Evolutionary conservation across 2,329 filamentous ascomycete species (phyloP).

Genomic region (Endocalyx cinctus): DNA sequence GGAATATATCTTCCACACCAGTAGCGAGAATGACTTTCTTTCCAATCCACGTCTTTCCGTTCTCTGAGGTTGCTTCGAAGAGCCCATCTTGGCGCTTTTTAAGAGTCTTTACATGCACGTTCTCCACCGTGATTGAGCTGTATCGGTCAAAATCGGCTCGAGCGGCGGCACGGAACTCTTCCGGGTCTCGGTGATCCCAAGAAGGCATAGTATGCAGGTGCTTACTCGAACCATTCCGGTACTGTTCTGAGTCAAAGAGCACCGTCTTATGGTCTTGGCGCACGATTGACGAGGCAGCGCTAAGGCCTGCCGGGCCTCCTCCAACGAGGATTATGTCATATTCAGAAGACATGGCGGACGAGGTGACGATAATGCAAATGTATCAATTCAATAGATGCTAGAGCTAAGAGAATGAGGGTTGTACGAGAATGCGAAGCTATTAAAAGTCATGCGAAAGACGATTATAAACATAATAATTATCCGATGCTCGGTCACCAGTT

Average conservation of each 20-base stretch:
- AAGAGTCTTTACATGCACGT: slow-evolving; percentile 4
- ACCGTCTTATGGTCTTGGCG: slow-evolving; percentile 9
- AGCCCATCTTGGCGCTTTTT: slow-evolving; percentile 6
- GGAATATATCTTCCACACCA: slow-evolving; percentile 11
- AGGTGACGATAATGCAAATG: too few relatives aligned
- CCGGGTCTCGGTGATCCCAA: slow-evolving; percentile 14
- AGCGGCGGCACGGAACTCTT: slow-evolving; percentile 12
- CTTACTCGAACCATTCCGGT: slow-evolving; percentile 6
- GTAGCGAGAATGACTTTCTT: slow-evolving; percentile 11
- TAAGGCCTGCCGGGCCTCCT: slow-evolving; percentile 9
- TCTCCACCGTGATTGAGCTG: slow-evolving; percentile 8
- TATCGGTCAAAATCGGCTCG: slow-evolving; percentile 8
- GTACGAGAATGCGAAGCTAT: too few relatives aligned
- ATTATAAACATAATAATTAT: too few relatives aligned
- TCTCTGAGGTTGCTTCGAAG: slow-evolving; percentile 4
- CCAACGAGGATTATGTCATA: slow-evolving; percentile 10
- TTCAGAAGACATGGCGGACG: slow-evolving; percentile 4
- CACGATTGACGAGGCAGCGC: slow-evolving; percentile 9
- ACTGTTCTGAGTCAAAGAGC: slow-evolving; percentile 10
- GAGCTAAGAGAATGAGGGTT: too few relatives aligned
- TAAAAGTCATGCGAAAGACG: too few relatives aligned
- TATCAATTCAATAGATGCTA: too few relatives aligned
- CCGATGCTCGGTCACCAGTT: too few relatives aligned
- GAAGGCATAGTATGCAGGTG: slow-evolving; percentile 12
- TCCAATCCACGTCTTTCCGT: slow-evolving; percentile 4